Base-by-base conservation (phyloP, 2,329 filamentous ascomycete species). In the Fusarium tanahbumbuense region DNA sequence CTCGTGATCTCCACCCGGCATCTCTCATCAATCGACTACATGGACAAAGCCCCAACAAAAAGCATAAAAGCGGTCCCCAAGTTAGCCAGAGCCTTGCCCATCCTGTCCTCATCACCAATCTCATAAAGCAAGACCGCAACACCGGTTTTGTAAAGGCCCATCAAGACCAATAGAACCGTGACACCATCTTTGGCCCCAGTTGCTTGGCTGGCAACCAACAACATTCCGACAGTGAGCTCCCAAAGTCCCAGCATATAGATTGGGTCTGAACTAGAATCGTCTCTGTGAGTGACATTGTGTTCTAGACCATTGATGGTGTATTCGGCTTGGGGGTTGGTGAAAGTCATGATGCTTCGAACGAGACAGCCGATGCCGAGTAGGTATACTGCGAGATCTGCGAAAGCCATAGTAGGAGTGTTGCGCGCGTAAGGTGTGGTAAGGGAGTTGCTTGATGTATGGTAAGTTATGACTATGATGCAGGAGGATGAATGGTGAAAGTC, bases 171-270 rank as follows among this genome's bases (percentile, higher is more conserved):
- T 3, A 65, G 12, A 7, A 25, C 23, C 9, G 28, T 48, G 10
- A 60, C 15, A 4, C 60, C 46, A 16, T 22, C 16, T 6, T 10
- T 10, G 8, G 57, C 18, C 6, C 20, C 27, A 10, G 8, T 30
- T 2, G 22, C 11, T 16, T 53, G 45, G 3, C 28, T 12, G 3
- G 1, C 15, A 2, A 60, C 16, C 15, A 65, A 44, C 2, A 65
- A 37, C 1, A 44, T 5, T 3, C 60, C 60, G 2, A 65, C 15
- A 12, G 20, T 65, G 5, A 22, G 2, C n/a, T 65, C 53, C 62
- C 60, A 65, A 11, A 34, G 30, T 8, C 60, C 62, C 18, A 65
- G 6, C 60, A 65, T 48, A 7, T 53, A 53, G 8, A 65, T 59
- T 5, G 62, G 53, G 1, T 23, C 60, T 3, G 60, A 53, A 12